Evolutionary conservation across 2,329 filamentous ascomycete species (phyloP), one percentile per base, ranked within the genome.

Genomic region (Ceratocystis huliohia): DNA sequence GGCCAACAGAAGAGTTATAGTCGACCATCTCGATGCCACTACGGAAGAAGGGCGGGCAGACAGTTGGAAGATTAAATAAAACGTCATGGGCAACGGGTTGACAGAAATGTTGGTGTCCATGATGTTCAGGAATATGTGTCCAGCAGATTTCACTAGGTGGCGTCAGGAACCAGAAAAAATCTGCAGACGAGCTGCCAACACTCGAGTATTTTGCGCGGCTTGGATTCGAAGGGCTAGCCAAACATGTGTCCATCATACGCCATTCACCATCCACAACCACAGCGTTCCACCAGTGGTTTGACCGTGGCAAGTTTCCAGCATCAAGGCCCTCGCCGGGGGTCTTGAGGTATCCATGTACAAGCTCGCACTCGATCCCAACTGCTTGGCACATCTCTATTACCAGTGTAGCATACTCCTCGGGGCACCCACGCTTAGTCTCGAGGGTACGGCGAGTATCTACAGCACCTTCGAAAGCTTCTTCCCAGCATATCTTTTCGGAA

Each of bases 261-360:
- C 94, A 99, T 76, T 96, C 91, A 25, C 89, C 88, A 74, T 99
- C 94, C 7, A 96, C 86, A 45, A 96, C 78, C 20, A 97, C 90
- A 0, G 91, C 87, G 71, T 99, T 99, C 94, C 94, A 99, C 86
- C 89, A 97, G 76, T 99, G 94, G 72, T 99, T 99, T 0, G 93
- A 83, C 37, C 87, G 85, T n/a, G 90, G 89, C 74, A 93, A 84
- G 67, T 88, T 87, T 69, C 88, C 89, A 56, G 91, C 79, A 71
- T 97, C 92, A 1, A 88, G 80, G 6, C 87, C 78, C 72, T 97
- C 94, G 0, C 93, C 93, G 0, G 94, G 94, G 0, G 84, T 81
- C 74, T 99, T 99, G 66, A 99, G 83, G 73, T 94, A 97, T 0
- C 94, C 94, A 68, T 87, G 85, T 15, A 99, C 85, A 22, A 96